A percentile compares a stretch with the other conserved stretches of the same genome.
phyloP scores from a whole-genome alignment of 352 stramenopile genomes.

The Globisporangium nodosum region DNA sequence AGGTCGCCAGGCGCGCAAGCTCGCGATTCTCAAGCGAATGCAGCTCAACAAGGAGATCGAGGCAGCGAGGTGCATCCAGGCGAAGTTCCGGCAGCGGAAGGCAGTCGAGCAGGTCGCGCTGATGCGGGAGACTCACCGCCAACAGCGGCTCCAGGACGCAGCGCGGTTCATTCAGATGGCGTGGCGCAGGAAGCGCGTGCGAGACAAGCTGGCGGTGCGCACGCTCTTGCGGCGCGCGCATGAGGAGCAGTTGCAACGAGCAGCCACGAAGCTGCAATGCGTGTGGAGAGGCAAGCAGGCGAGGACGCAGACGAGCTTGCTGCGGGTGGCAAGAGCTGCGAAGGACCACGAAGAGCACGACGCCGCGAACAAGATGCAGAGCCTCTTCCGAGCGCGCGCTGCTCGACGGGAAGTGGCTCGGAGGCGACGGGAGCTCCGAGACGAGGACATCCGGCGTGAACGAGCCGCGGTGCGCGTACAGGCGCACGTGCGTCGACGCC shows the following conservation, averaged over 20 bases:
- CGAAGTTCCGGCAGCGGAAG: constrained; percentile 32
- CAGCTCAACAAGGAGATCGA: constrained; percentile 47
- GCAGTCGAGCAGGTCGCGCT: constrained; percentile 8
- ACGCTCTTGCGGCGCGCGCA: constrained; percentile 9
- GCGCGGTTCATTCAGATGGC: constrained; percentile 34
- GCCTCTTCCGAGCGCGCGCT: constrained; percentile 37
- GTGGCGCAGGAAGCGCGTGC: constrained; percentile 39
- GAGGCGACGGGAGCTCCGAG: constrained; percentile 30
- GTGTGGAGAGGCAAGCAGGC: constrained; percentile 56
- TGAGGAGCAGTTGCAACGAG: constrained; percentile 13
- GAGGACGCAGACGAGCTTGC: constrained; percentile 19
- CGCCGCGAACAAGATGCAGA: constrained; percentile 61
- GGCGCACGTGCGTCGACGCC: constrained; percentile 26
- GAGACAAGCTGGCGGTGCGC: constrained; percentile 21
- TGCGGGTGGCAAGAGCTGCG: constrained; percentile 23
- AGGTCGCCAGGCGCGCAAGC: constrained; percentile 47
- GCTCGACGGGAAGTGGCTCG: constrained; percentile 29
- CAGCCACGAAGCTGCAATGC: constrained; percentile 64
- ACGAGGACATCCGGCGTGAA: constrained; percentile 25
- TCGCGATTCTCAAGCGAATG: constrained; percentile 33
- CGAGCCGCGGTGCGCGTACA: constrained; percentile 42
- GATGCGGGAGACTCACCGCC: constrained; percentile 12
- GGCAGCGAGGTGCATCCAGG: constrained; percentile 58
- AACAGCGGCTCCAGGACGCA: constrained; percentile 19
- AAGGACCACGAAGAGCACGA: constrained; percentile 32